Percentiles rank a stretch among this genome's conserved stretches.
These are phyloP conservation scores for Coemansia sp. DNA, from an alignment of 192 early-diverging fungal genomes.

Conservation along the genomic window DNA sequence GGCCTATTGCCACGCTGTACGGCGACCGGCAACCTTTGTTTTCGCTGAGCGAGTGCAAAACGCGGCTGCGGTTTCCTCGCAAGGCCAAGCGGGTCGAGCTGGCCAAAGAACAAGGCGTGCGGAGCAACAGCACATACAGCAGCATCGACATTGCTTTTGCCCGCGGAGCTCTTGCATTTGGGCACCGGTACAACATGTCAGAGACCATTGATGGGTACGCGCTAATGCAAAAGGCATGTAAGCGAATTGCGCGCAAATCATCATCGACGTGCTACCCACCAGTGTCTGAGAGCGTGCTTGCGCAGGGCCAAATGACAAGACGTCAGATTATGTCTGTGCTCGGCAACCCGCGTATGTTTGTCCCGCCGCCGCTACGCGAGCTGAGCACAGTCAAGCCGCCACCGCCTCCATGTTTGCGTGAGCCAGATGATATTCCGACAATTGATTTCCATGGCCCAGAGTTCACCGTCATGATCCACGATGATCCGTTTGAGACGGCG, in stretches of 20 bases:
- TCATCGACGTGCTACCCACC: constrained; percentile 34
- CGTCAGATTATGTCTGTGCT: constrained; percentile 35
- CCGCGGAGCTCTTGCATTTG: constrained; percentile 43
- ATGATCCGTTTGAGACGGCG: constrained; percentile 58
- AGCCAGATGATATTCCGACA: constrained; percentile 49
- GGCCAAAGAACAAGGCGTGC: constrained; percentile 38
- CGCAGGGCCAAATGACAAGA: constrained; percentile 15
- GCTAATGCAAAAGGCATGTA: constrained; percentile 53
- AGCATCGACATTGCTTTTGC: constrained; percentile 49
- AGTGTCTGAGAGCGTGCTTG: constrained; percentile 18
- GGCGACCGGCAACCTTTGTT: constrained; percentile 42
- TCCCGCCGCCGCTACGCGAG: constrained; percentile 45
- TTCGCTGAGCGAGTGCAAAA: constrained; percentile 31
- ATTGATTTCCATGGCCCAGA: constrained; percentile 45
- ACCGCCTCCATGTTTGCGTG: constrained; percentile 25
- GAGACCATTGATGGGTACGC: constrained; percentile 53
- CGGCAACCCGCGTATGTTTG: constrained; percentile 35
- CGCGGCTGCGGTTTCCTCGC: constrained; percentile 29
- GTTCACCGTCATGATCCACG: constrained; percentile 52
- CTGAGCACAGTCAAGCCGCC: constrained; percentile 22
- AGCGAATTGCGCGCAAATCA: constrained; percentile 52
- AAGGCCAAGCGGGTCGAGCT: constrained; percentile 35
- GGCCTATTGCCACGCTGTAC: constrained; percentile 44
- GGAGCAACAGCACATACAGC: constrained; percentile 43
- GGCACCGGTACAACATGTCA: constrained; percentile 52